Percentiles rank a stretch among this genome's conserved stretches.
Evolutionary conservation across 495 filamentous ascomycete species (phyloP).

Genomic region (Bathelium albidoporum): DNA sequence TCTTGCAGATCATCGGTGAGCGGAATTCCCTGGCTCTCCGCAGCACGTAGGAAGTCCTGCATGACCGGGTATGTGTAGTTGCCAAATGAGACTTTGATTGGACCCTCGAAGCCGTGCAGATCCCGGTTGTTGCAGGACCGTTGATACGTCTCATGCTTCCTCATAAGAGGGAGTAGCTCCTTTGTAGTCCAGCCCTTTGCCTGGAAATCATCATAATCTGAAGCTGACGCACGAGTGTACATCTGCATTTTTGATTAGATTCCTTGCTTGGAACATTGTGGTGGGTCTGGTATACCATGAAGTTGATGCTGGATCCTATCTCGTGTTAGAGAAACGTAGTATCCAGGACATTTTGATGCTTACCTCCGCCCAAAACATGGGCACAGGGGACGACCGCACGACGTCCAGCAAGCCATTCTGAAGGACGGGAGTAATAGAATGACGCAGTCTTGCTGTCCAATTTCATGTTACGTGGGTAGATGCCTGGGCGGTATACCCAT

Average conservation of each 20-base stretch:
- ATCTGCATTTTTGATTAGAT: conserved; percentile 41
- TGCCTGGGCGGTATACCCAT: conserved; percentile 71
- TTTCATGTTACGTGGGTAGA: conserved; percentile 74
- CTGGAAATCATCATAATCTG: conserved; percentile 78
- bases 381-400: conserved; percentile 70
- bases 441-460: conserved; percentile 77
- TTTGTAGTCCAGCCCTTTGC: conserved; percentile 72
- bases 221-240: conserved; percentile 75
- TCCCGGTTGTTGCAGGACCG: conserved; percentile 62
- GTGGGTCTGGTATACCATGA: conserved; percentile 45
- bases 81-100: conserved; percentile 79
- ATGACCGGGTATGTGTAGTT: conserved; percentile 42
- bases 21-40: conserved; percentile 67
- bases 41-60: conserved; percentile 72
- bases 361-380: conserved; percentile 63
- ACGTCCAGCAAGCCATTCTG: conserved; percentile 59
- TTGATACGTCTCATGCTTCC: conserved; percentile 74
- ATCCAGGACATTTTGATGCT: not conserved
- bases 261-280: not conserved
- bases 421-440: conserved; percentile 70
- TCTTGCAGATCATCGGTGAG: conserved; percentile 35
- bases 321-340: conserved; percentile 37
- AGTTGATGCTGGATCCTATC: conserved; percentile 47
- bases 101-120: conserved; percentile 67
- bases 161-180: conserved; percentile 70